Evolutionary conservation across 805 yeast species (phyloP).

Genomic region (Candida corydali): DNA sequence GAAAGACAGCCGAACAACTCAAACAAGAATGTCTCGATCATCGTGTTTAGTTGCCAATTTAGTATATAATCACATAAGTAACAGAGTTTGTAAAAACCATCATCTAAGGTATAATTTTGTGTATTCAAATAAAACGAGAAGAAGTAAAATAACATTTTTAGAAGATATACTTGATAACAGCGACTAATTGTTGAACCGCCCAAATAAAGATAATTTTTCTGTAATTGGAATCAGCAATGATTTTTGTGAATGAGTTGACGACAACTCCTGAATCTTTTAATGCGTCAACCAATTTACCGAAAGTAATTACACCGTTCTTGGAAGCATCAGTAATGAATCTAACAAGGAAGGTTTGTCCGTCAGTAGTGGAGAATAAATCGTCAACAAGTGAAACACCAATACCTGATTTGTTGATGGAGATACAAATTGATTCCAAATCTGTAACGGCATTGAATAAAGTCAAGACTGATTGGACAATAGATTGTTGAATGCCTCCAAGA

Average conservation of each 20-base stretch:
- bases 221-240: constrained; percentile 7
- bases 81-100: no score
- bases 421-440: constrained; percentile 9
- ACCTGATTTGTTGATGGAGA: constrained; percentile 13
- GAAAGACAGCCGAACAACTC: no score
- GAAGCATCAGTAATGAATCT: constrained; percentile 7
- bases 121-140: no score
- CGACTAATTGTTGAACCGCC: constrained; percentile 8
- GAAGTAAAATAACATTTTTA: constrained; percentile 2
- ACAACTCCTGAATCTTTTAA: constrained; percentile 8
- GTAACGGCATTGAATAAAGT: constrained; percentile 8
- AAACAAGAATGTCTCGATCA: no score
- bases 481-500: constrained; percentile 6
- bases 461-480: constrained; percentile 6
- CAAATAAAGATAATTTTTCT: constrained; percentile 9
- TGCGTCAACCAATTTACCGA: constrained; percentile 7
- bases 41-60: no score
- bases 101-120: no score
- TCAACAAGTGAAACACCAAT: constrained; percentile 11
- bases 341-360: constrained; percentile 10
- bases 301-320: constrained; percentile 7
- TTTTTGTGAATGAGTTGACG: constrained; percentile 6
- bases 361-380: constrained; percentile 9
- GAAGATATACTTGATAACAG: constrained; percentile 7
- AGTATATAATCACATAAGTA: no score